These are phyloP conservation scores for Saxispiralis lemnorum DNA, from an alignment of 495 filamentous ascomycete species.

Conservation along the genomic window DNA sequence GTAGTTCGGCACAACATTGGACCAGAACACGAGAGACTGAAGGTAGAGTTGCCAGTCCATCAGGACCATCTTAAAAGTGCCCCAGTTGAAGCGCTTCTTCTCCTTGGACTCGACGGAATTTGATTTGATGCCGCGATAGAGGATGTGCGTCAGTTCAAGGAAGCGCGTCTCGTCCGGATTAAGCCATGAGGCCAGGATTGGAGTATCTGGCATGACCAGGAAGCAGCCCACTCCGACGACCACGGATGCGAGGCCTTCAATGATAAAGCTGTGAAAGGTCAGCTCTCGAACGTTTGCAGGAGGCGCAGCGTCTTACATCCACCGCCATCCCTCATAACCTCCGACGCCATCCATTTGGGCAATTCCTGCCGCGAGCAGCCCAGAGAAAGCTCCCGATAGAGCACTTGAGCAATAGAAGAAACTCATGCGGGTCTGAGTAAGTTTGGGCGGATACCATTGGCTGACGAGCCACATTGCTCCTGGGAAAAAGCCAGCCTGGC, in stretches of 20 bases:
- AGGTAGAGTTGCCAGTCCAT: no score
- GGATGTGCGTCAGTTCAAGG: not conserved
- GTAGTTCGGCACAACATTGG: no score
- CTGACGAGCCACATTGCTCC: slow-evolving; percentile 6
- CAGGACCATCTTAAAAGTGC: no score
- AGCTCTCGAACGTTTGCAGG: no score
- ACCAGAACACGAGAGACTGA: no score
- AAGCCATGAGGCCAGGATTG: not conserved
- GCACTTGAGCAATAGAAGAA: slow-evolving; percentile 7
- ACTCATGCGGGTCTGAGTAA: not conserved
- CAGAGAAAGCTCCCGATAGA: slow-evolving; percentile 13
- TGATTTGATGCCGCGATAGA: not conserved
- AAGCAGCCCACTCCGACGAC: not conserved
- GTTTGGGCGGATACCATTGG: slow-evolving; percentile 2
- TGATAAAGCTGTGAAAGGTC: no score
- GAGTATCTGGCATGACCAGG: not conserved
- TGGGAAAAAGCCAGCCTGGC: slow-evolving; percentile 3
- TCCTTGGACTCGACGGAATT: not conserved
- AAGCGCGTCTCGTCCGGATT: not conserved
- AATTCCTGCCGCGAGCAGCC: slow-evolving; percentile 13
- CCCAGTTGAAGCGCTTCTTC: not conserved
- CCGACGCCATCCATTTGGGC: slow-evolving; percentile 34
- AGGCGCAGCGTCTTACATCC: no score
- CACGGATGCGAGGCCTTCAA: not conserved
- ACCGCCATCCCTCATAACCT: slow-evolving; percentile 66